Evolutionary conservation across 2,329 filamentous ascomycete species (phyloP), one percentile per base, ranked within the genome.

Genomic region (Aspergillus bombycis): DNA sequence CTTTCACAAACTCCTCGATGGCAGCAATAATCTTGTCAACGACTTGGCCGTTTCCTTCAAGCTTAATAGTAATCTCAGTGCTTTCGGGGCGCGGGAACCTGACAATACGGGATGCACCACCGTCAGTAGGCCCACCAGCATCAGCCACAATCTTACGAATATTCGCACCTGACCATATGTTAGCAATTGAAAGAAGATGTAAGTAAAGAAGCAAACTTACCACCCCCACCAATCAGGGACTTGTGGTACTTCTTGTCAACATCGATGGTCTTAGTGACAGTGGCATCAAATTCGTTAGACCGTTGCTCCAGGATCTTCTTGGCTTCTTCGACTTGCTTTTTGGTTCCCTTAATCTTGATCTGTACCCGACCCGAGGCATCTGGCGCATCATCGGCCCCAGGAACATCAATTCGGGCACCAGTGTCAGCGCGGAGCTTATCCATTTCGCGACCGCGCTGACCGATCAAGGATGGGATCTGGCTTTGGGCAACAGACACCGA

Each of bases 191-290:
- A 38, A 32, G 19, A 46, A 28, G 63, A 74, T 61, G 43, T 30
- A 54, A 50, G 48, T 5, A 46, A 43, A 32, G 32, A n/a, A 14
- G 41, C 6, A 55, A 71, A 82, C 91, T 81, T 85, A 94, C 93
- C 95, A 75, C 91, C 91, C 68, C 89, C 84, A 66, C 95, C 95
- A 78, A 99, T 99, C 67, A 99, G 84, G 60, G 90, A 87, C 79
- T 78, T 78, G 81, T 99, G 95, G 79, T 95, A 89, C 83, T 96
- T 97, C 82, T 93, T 92, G 70, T 98, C 94, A n/a, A 99, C 89
- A 38, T 96, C 91, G 56, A 99, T 83, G 14, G 89, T 93, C 81
- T 90, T 89, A 19, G 89, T 88, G 57, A 97, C 85, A n/a, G 92
- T 97, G 68, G 95, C 89, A 72, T 98, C 93, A 70, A 97, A 97